Percentiles rank a stretch among this genome's conserved stretches.
Conservation (phyloP, 371 early-diverging fungal species). For the Dipsacomyces acuminosporus region DNA sequence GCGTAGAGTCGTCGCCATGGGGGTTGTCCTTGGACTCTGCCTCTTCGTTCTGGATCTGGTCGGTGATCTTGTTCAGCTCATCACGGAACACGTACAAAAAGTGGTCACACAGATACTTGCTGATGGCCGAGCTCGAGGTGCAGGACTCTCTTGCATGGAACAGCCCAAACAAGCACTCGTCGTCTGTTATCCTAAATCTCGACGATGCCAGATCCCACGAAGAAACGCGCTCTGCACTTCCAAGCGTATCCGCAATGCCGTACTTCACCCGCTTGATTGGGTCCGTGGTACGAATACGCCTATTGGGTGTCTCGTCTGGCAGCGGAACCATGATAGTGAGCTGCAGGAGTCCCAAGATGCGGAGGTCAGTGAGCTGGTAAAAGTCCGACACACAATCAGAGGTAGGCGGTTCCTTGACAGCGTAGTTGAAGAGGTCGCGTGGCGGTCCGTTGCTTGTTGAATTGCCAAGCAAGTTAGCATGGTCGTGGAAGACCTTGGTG, state of each 20-base stretch:
- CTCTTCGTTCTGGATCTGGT: slow-evolving; percentile 30
- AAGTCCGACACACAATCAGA: slow-evolving; percentile 64
- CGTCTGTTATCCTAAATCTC: slow-evolving; percentile 71
- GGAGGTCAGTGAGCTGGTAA: slow-evolving; percentile 64
- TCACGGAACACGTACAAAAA: slow-evolving; percentile 61
- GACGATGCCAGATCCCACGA: slow-evolving; percentile 82
- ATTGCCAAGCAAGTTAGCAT: slow-evolving; percentile 34
- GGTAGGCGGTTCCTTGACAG: slow-evolving; percentile 44
- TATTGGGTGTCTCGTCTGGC: slow-evolving; percentile 75
- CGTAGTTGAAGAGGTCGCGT: slow-evolving; percentile 43
- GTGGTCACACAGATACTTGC: slow-evolving; percentile 65
- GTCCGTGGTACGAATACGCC: slow-evolving; percentile 81
- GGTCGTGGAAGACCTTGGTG: slow-evolving; percentile 46
- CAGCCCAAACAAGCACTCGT: slow-evolving; percentile 83
- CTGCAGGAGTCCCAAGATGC: slow-evolving; percentile 84
- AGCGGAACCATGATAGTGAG: slow-evolving; percentile 75
- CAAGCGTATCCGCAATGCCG: slow-evolving; percentile 81
- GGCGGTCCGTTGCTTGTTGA: slow-evolving; percentile 27
- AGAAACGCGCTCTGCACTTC: slow-evolving; percentile 56
- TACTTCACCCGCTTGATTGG: slow-evolving; percentile 78
- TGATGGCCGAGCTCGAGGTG: slow-evolving; percentile 47
- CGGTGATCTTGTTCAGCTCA: slow-evolving; percentile 62
- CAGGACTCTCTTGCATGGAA: slow-evolving; percentile 74
- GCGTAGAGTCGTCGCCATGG: not conserved
- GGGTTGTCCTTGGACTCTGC: slow-evolving; percentile 1